Conservation (phyloP, 805 yeast genomes). For the Barnettozyma populi region DNA sequence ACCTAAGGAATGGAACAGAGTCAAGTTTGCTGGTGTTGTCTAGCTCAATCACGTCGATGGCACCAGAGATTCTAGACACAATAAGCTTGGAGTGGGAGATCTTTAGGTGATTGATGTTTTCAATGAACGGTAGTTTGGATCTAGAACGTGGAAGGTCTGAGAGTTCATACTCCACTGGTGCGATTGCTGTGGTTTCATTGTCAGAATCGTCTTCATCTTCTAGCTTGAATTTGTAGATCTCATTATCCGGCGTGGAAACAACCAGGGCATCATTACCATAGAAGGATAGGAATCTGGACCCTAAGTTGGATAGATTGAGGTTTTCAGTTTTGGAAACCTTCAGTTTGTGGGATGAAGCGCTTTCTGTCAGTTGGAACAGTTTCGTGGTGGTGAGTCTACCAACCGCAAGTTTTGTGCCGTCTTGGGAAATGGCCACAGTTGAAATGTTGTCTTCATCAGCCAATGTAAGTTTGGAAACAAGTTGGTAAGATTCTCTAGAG, state of each 20-base stretch:
- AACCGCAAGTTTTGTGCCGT: slow-evolving; percentile 64
- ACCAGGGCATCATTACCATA: slow-evolving; percentile 41
- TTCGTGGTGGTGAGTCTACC: slow-evolving; percentile 65
- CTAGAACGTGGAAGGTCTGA: slow-evolving; percentile 32
- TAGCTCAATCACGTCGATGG: slow-evolving; percentile 46
- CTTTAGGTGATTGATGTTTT: slow-evolving; percentile 48
- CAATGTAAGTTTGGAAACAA: slow-evolving; percentile 60
- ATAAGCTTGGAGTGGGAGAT: slow-evolving; percentile 45
- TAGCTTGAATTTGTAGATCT: slow-evolving; percentile 38
- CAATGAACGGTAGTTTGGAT: slow-evolving; percentile 39
- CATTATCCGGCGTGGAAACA: slow-evolving; percentile 57
- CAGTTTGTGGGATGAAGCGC: slow-evolving; percentile 30
- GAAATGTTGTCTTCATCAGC: slow-evolving; percentile 79
- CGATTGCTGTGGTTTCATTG: slow-evolving; percentile 8
- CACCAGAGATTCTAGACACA: slow-evolving; percentile 59
- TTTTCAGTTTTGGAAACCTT: slow-evolving; percentile 49
- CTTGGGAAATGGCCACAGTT: slow-evolving; percentile 56
- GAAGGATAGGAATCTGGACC: slow-evolving; percentile 52
- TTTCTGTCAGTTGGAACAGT: slow-evolving; percentile 54
- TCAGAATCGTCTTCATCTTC: slow-evolving; percentile 29
- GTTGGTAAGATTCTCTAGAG: slow-evolving; percentile 38
- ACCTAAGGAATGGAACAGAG: slow-evolving; percentile 45
- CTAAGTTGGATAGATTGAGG: slow-evolving; percentile 34
- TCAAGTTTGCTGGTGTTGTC: slow-evolving; percentile 21
- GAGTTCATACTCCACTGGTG: slow-evolving; percentile 31